Evolutionary conservation across 192 early-diverging fungal species (phyloP).

Genomic region (Bifiguratus adelaidae): DNA sequence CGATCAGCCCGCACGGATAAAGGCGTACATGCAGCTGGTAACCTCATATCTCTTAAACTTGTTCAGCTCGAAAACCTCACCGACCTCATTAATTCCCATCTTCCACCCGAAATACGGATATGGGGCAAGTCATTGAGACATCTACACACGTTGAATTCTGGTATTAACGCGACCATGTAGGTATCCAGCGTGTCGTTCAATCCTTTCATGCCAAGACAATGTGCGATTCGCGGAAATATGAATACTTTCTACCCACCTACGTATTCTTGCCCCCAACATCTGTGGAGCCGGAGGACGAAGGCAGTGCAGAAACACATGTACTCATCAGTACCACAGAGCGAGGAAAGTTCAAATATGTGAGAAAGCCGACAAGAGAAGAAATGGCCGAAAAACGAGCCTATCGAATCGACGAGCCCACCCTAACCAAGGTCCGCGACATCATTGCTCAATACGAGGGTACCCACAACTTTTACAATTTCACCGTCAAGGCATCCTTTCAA

Average conservation of each 20-base stretch:
- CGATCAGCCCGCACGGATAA: constrained; percentile 96
- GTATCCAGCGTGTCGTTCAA: constrained; percentile 51
- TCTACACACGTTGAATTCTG: constrained; percentile 1
- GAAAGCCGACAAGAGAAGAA: constrained; percentile 41
- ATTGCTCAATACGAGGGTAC: constrained; percentile 73
- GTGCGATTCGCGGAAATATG: constrained; percentile 92
- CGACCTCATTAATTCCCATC: constrained; percentile 62
- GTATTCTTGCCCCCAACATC: constrained; percentile 47
- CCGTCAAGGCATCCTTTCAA: constrained; percentile 63
- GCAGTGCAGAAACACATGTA: constrained; percentile 11
- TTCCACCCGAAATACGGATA: constrained; percentile 84
- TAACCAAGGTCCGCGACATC: constrained; percentile 54
- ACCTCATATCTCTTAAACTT: constrained; percentile 87
- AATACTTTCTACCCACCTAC: constrained; percentile 93
- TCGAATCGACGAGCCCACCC: constrained; percentile 45
- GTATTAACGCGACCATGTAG: constrained; percentile 19
- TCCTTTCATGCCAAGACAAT: constrained; percentile 87
- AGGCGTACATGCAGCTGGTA: constrained; percentile 96
- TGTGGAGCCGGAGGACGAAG: constrained; percentile 22
- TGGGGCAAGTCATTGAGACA: constrained; percentile 46
- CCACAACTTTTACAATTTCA: constrained; percentile 95
- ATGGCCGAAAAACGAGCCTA: constrained; percentile 50
- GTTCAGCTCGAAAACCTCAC: constrained; percentile 64
- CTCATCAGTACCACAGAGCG: constrained; percentile 3
- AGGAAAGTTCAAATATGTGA: constrained; percentile 1